phyloP scores from a whole-genome alignment of 1,284 basidiomycete species.

The Laetiporus sulphureus region DNA sequence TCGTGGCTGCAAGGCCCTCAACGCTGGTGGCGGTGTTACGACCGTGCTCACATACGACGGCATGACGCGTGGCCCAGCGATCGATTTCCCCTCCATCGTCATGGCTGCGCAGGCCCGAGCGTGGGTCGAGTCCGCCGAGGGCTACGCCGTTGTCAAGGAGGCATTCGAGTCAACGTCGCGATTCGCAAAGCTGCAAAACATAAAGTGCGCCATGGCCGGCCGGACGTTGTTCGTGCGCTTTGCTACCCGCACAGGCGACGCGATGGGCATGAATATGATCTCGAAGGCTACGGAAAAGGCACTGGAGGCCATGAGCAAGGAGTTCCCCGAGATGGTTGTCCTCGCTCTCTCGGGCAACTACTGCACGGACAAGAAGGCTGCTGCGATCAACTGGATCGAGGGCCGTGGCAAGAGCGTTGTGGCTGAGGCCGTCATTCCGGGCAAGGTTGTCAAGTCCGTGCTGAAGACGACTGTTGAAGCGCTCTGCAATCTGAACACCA shows the following conservation, averaged over 20 bases:
- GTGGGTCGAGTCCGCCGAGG: slow-evolving; percentile 87
- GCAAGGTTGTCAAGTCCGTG: slow-evolving; percentile 82
- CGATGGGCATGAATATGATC: slow-evolving; percentile 99
- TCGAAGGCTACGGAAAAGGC: slow-evolving; percentile 95
- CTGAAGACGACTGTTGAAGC: slow-evolving; percentile 94
- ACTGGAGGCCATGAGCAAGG: slow-evolving; percentile 71
- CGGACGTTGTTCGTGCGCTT: slow-evolving; percentile 95
- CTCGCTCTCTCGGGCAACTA: slow-evolving; percentile 96
- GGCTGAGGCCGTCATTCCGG: slow-evolving; percentile 91
- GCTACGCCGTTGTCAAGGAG: slow-evolving; percentile 69
- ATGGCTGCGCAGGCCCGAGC: slow-evolving; percentile 80
- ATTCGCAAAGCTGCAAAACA: slow-evolving; percentile 77
- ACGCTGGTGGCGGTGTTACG: slow-evolving; percentile 91
- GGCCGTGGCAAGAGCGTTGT: slow-evolving; percentile 97
- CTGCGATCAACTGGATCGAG: slow-evolving; percentile 99
- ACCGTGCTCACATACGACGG: slow-evolving; percentile 92
- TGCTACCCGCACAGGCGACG: slow-evolving; percentile 93
- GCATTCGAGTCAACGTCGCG: slow-evolving; percentile 94
- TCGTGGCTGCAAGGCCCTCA: slow-evolving; percentile 96
- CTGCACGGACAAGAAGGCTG: slow-evolving; percentile 99
- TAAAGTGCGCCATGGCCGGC: slow-evolving; percentile 87
- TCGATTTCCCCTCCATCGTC: slow-evolving; percentile 86
- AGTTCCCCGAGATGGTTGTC: slow-evolving; percentile 93
- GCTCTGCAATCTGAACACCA: slow-evolving; percentile 88
- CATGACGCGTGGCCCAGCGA: slow-evolving; percentile 98